These are phyloP conservation scores for Pyrenochaeta sp. DNA, from an alignment of 2,329 filamentous ascomycete species.

Conservation along the genomic window DNA sequence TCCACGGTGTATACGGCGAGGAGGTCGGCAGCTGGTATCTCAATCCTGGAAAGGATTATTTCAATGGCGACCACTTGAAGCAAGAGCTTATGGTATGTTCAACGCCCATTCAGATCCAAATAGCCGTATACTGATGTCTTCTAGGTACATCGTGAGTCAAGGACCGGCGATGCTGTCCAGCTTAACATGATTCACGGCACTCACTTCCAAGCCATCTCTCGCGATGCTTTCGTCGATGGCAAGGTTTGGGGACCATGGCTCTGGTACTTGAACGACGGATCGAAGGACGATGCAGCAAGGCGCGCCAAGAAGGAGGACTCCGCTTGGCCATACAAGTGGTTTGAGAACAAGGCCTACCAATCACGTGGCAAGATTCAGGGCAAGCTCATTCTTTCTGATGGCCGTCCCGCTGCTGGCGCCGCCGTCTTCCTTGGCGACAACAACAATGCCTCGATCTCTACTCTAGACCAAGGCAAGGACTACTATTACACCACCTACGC, in stretches of 20 bases:
- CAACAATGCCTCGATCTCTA: conserved; percentile 54
- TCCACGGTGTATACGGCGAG: conserved; percentile 61
- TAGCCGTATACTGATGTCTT: background rate
- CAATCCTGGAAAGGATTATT: conserved; percentile 60
- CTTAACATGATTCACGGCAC: conserved; percentile 65
- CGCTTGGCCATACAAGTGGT: conserved; percentile 61
- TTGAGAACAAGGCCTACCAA: conserved; percentile 58
- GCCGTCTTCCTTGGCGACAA: conserved; percentile 62
- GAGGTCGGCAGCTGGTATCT: conserved; percentile 63
- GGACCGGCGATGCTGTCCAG: conserved; percentile 61
- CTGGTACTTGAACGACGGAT: conserved; percentile 59
- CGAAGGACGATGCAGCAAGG: conserved; percentile 52
- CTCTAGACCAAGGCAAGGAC: conserved; percentile 58
- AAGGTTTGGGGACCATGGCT: conserved; percentile 52
- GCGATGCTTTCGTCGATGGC: conserved; percentile 45
- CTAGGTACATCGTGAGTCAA: conserved; percentile 59
- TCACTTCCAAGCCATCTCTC: conserved; percentile 43
- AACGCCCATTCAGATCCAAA: background rate
- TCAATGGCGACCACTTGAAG: conserved; percentile 62
- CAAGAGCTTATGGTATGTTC: conserved; percentile 58
- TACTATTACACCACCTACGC: conserved; percentile 63
- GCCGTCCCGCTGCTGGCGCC: conserved; percentile 58
- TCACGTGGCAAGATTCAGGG: conserved; percentile 59
- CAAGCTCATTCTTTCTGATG: conserved; percentile 56
- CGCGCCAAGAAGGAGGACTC: conserved; percentile 53